Conservation (phyloP, 1,284 basidiomycete genomes). For the Microbotryum lychnidis-dioicae region DNA sequence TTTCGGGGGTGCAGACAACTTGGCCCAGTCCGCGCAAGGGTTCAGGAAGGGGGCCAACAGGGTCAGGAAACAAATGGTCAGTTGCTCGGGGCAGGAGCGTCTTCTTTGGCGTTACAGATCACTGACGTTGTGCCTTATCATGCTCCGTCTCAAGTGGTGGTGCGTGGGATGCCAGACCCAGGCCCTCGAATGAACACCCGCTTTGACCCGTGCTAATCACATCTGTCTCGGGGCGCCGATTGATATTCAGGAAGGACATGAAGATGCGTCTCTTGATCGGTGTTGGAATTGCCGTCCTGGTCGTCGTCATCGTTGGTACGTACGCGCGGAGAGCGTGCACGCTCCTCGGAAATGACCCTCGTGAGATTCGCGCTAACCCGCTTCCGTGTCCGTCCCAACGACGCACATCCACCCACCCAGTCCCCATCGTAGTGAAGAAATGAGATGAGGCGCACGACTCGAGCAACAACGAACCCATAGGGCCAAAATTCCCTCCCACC, state of each 20-base stretch:
- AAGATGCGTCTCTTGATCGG: conserved; percentile 91
- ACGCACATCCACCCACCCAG: conserved; percentile 10
- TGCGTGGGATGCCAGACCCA: not conserved
- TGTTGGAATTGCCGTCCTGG: conserved; percentile 73
- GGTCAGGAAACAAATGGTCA: conserved; percentile 84
- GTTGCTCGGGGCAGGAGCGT: conserved; percentile 30
- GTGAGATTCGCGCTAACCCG: not conserved
- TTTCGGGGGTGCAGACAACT: conserved; percentile 59
- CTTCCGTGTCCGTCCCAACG: not conserved
- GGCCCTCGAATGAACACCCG: too few relatives aligned
- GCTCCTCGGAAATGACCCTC: too few relatives aligned
- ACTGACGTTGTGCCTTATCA: not conserved
- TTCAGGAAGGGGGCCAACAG: conserved; percentile 95
- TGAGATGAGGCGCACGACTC: conserved; percentile 35
- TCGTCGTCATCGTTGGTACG: conserved; percentile 75
- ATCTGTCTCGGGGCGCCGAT: conserved; percentile 11
- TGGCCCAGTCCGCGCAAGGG: conserved; percentile 97
- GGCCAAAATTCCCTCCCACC: conserved; percentile 8
- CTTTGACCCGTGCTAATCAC: not conserved
- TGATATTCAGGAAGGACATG: conserved; percentile 78
- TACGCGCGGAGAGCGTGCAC: not conserved
- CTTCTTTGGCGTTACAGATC: not conserved
- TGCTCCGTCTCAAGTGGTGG: conserved; percentile 19
- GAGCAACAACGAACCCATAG: conserved; percentile 20
- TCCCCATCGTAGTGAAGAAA: conserved; percentile 37